A percentile compares a stretch with the other conserved stretches of the same genome.
Evolutionary conservation across 108 stramenopile species (phyloP).

Genomic region (Licmophora abbreviata): DNA sequence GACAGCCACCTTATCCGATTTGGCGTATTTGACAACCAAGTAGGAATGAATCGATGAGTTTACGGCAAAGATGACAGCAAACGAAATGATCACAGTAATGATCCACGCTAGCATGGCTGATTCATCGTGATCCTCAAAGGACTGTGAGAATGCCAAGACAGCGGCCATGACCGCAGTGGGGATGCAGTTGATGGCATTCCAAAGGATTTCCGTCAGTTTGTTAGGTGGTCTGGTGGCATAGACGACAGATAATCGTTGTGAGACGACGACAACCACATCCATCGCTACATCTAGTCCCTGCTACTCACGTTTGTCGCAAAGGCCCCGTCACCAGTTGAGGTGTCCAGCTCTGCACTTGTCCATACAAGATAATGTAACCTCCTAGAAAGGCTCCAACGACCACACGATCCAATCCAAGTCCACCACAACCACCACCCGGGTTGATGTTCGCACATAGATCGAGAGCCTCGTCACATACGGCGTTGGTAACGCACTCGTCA

Average conservation of each 20-base stretch:
- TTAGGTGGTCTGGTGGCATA: constrained; percentile 46
- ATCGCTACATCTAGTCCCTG: no score
- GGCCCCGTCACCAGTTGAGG: constrained; percentile 86
- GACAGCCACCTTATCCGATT: constrained; percentile 82
- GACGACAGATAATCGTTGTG: no score
- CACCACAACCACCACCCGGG: constrained; percentile 78
- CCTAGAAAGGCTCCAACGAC: constrained; percentile 87
- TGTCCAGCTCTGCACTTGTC: constrained; percentile 91
- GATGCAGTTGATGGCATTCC: constrained; percentile 73
- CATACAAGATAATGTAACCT: constrained; percentile 92
- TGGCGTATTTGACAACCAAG: constrained; percentile 91
- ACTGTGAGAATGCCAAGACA: constrained; percentile 37
- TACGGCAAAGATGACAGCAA: constrained; percentile 89
- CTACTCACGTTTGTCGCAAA: constrained; percentile 46
- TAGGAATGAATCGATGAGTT: constrained; percentile 92
- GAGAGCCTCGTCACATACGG: constrained; percentile 38
- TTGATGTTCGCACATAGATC: constrained; percentile 55
- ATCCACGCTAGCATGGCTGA: constrained; percentile 59
- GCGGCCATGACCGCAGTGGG: constrained; percentile 58
- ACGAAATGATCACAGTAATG: constrained; percentile 56
- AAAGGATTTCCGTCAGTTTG: constrained; percentile 81
- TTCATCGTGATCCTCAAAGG: constrained; percentile 48
- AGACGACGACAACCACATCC: no score
- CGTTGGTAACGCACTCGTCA: constrained; percentile 43
- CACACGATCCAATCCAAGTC: constrained; percentile 55